A percentile compares a stretch with the other conserved stretches of the same genome.
phyloP scores from a whole-genome alignment of 164 flowering plant genomes.

The Kalanchoe fedtschenkoi region DNA sequence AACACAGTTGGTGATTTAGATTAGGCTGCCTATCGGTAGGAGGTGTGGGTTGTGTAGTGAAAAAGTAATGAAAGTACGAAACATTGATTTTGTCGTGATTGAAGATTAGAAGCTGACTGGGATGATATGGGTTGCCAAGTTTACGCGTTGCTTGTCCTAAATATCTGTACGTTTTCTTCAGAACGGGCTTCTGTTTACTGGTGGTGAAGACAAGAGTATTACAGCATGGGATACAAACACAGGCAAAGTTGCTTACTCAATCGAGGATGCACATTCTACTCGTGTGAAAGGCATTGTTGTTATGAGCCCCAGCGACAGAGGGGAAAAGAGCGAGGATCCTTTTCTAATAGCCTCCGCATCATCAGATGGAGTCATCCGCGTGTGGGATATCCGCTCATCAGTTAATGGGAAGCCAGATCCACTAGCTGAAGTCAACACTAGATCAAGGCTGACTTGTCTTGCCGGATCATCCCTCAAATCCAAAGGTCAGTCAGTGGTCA shows the following conservation, averaged over 20 bases:
- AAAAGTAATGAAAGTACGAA: no score
- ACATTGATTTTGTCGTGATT: no score
- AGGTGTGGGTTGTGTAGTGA: no score
- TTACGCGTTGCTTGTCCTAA: neutral
- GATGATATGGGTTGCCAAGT: no score
- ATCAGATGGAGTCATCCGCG: slow-evolving; percentile 78
- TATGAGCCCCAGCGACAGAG: slow-evolving; percentile 25
- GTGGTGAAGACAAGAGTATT: slow-evolving; percentile 76
- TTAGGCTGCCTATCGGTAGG: no score
- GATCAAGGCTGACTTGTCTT: slow-evolving; percentile 87
- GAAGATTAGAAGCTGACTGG: no score
- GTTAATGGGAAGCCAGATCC: slow-evolving; percentile 50
- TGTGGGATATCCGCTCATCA: slow-evolving; percentile 85
- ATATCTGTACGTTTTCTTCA: slow-evolving; percentile 18
- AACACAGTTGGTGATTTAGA: no score
- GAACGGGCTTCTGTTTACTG: slow-evolving; percentile 68
- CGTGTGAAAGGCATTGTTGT: slow-evolving; percentile 86
- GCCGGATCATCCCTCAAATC: slow-evolving; percentile 68
- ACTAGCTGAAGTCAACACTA: slow-evolving; percentile 64
- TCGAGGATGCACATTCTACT: slow-evolving; percentile 68
- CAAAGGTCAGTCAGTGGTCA: neutral
- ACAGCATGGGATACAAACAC: slow-evolving; percentile 80
- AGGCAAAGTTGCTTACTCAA: slow-evolving; percentile 67
- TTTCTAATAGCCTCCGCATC: slow-evolving; percentile 76
- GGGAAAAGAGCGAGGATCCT: slow-evolving; percentile 33